These are phyloP conservation scores for Colletotrichum zoysiae DNA, from an alignment of 2,329 filamentous ascomycete species.

Conservation along the genomic window DNA sequence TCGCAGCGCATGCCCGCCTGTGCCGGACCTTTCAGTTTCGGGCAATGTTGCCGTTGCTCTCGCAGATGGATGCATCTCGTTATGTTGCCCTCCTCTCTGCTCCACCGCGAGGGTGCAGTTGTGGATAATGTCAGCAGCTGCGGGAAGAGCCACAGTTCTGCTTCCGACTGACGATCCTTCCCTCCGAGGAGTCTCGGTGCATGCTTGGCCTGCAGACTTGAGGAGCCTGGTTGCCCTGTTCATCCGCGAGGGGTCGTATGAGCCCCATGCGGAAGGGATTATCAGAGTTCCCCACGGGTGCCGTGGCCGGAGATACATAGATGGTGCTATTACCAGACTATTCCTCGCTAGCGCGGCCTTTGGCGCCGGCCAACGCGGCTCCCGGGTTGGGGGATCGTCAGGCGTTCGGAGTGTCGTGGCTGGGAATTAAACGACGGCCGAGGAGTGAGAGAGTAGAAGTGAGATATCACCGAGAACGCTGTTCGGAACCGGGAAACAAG, in stretches of 20 bases:
- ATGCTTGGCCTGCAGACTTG: background rate
- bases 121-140: slow-evolving; percentile 8
- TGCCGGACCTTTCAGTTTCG: background rate
- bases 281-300: background rate
- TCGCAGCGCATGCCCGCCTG: background rate
- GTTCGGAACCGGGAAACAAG: background rate
- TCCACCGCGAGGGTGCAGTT: background rate
- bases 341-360: background rate
- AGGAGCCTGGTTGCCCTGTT: background rate
- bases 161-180: background rate
- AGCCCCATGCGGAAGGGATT: no score
- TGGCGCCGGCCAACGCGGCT: background rate
- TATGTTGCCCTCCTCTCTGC: background rate
- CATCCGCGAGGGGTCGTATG: background rate
- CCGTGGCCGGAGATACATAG: background rate
- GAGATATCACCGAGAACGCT: background rate
- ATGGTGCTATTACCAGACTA: background rate
- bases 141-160: slow-evolving; percentile 5
- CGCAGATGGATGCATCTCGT: background rate
- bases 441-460: background rate
- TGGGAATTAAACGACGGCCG: background rate
- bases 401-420: background rate
- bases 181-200: background rate
- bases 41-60: background rate
- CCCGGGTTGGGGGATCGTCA: background rate